These are phyloP conservation scores for Papiliotrema terrestris DNA, from an alignment of 1,284 basidiomycete genomes.

Conservation along the genomic window DNA sequence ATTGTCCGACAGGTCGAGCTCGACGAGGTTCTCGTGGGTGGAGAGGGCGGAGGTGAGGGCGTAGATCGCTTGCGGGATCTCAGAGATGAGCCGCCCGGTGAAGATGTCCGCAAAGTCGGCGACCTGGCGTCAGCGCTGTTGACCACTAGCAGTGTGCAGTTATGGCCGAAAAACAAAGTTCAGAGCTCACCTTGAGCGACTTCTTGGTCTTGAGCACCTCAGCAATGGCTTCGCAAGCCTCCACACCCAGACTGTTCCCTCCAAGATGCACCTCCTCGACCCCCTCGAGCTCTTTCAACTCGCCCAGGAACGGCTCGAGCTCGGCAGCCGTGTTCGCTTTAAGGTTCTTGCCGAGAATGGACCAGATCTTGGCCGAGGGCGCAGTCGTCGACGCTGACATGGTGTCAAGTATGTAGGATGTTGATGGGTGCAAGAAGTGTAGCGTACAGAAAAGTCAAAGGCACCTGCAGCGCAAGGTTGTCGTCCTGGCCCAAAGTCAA, in stretches of 20 bases:
- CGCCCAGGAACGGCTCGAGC: constrained; percentile 71
- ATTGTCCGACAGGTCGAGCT: constrained; percentile 91
- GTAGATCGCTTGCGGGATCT: constrained; percentile 86
- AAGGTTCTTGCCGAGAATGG: constrained; percentile 69
- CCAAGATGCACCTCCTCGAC: constrained; percentile 89
- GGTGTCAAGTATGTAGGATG: neutral
- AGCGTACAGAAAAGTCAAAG: neutral
- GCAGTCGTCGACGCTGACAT: constrained; percentile 8
- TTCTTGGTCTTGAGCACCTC: constrained; percentile 71
- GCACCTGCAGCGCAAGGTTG: neutral
- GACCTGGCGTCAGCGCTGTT: constrained; percentile 55
- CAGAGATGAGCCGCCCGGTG: constrained; percentile 90
- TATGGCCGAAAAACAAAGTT: neutral
- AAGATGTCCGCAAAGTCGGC: constrained; percentile 98
- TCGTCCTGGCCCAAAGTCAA: neutral
- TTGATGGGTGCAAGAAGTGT: neutral
- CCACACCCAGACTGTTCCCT: constrained; percentile 94
- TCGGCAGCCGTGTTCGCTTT: constrained; percentile 79
- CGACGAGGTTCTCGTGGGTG: constrained; percentile 72
- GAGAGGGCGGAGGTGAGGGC: constrained; percentile 85
- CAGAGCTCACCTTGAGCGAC: constrained; percentile 62
- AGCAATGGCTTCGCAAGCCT: constrained; percentile 81
- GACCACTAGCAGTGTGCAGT: neutral
- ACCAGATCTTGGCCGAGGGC: constrained; percentile 46
- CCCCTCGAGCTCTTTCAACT: constrained; percentile 58